Evolutionary conservation across 1,139 yeast species (phyloP).

Genomic region (Groenewaldozyma auringiensis): DNA sequence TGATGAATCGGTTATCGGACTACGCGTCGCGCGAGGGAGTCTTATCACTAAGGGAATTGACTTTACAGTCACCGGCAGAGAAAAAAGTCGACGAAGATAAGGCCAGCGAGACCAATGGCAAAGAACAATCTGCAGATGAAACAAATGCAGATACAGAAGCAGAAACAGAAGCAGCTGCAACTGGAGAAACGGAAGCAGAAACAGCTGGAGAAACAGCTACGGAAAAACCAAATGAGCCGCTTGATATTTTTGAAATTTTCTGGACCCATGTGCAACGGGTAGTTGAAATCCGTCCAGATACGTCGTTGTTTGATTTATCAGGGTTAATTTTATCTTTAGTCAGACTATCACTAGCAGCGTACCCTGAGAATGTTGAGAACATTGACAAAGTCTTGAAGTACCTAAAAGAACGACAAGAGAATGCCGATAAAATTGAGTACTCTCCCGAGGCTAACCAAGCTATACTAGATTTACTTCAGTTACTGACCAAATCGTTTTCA

Average conservation of each 20-base stretch:
- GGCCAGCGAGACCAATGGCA: constrained; percentile 8
- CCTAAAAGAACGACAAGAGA: constrained; percentile 34
- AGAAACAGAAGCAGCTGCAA: constrained; percentile 8
- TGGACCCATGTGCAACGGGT: constrained; percentile 57
- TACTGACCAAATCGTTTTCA: constrained; percentile 45
- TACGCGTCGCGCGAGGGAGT: constrained; percentile 36
- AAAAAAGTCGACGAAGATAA: constrained; percentile 7
- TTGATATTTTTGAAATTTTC: constrained; percentile 48
- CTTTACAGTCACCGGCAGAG: not conserved
- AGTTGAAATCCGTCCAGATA: constrained; percentile 50
- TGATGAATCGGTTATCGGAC: constrained; percentile 67
- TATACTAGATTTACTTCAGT: constrained; percentile 49
- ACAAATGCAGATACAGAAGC: constrained; percentile 13
- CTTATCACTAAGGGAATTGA: constrained; percentile 2
- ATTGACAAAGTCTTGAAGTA: constrained; percentile 55
- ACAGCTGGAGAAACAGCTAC: not conserved
- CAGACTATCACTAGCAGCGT: constrained; percentile 57
- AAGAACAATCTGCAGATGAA: constrained; percentile 7
- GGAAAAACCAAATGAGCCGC: not conserved
- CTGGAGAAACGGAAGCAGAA: constrained; percentile 12
- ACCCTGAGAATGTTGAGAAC: constrained; percentile 53
- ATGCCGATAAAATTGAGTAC: constrained; percentile 34
- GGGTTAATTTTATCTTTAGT: constrained; percentile 58
- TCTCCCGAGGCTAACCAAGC: constrained; percentile 29
- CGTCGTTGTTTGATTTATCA: constrained; percentile 59